Evolutionary conservation across 2,329 filamentous ascomycete species (phyloP).

Genomic region (Paraphoma chrysanthemicola): DNA sequence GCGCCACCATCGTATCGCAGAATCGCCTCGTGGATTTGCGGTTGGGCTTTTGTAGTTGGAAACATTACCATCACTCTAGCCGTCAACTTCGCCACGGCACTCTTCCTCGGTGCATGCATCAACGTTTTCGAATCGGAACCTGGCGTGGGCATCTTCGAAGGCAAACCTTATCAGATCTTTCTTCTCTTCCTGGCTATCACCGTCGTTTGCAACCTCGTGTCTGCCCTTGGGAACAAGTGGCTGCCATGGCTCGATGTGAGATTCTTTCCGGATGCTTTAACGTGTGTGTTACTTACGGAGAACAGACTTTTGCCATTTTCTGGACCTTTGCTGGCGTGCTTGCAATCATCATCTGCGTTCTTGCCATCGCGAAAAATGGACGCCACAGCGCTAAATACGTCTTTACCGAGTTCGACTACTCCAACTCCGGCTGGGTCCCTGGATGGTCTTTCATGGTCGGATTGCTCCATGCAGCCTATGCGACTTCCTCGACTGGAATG

Average conservation of each 20-base stretch:
- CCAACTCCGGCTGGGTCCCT: slow-evolving; percentile 70
- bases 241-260: slow-evolving; percentile 71
- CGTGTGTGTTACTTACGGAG: slow-evolving; percentile 27
- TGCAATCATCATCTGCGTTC: slow-evolving; percentile 67
- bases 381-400: slow-evolving; percentile 68
- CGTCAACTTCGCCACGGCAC: slow-evolving; percentile 76
- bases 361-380: slow-evolving; percentile 73
- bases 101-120: slow-evolving; percentile 62
- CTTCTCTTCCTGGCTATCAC: slow-evolving; percentile 60
- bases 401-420: slow-evolving; percentile 71
- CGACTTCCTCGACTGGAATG: slow-evolving; percentile 80
- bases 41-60: slow-evolving; percentile 78
- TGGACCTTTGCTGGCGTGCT: slow-evolving; percentile 77
- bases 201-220: slow-evolving; percentile 58
- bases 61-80: slow-evolving; percentile 84
- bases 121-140: slow-evolving; percentile 60
- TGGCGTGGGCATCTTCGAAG: slow-evolving; percentile 55
- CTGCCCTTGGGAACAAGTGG: slow-evolving; percentile 61
- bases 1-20: slow-evolving; percentile 66
- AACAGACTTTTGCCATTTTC: slow-evolving; percentile 72
- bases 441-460: slow-evolving; percentile 79
- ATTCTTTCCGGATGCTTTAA: slow-evolving; percentile 32
- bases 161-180: slow-evolving; percentile 55
- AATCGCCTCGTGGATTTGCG: slow-evolving; percentile 73
- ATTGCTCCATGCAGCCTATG: slow-evolving; percentile 74